Conservation (phyloP, 805 yeast species). For the Yamadazyma sp. region DNA sequence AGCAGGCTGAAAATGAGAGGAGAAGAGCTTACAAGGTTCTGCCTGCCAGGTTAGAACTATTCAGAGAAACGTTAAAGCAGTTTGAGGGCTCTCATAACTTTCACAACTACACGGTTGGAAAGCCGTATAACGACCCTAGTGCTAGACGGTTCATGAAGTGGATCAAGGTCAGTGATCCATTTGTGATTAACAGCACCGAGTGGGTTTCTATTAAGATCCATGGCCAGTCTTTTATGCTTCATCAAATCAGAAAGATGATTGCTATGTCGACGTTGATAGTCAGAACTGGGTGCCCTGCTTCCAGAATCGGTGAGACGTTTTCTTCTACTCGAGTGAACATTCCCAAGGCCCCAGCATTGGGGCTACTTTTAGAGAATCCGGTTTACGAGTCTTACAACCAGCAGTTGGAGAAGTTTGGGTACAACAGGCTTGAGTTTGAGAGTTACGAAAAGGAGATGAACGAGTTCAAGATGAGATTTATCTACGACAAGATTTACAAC, state of each 20-base stretch:
- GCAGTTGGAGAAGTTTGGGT: conserved; percentile 71
- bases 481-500: conserved; percentile 87
- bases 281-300: conserved; percentile 80
- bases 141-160: conserved; percentile 80
- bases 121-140: conserved; percentile 78
- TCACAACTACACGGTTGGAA: conserved; percentile 86
- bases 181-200: conserved; percentile 88
- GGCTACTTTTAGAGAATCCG: conserved; percentile 85
- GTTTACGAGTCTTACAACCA: conserved; percentile 84
- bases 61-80: conserved; percentile 66
- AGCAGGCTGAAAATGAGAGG: conserved; percentile 61
- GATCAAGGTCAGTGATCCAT: conserved; percentile 80
- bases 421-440: conserved; percentile 68
- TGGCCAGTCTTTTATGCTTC: conserved; percentile 97
- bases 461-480: conserved; percentile 80
- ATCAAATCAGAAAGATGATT: conserved; percentile 97
- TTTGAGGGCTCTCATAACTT: conserved; percentile 91
- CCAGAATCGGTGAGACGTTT: conserved; percentile 76
- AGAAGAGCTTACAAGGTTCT: conserved; percentile 72
- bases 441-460: conserved; percentile 70
- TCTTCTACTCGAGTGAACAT: conserved; percentile 74
- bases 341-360: conserved; percentile 97
- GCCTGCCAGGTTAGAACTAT: conserved; percentile 55
- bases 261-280: conserved; percentile 88
- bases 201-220: conserved; percentile 96